A percentile compares a stretch with the other conserved stretches of the same genome.
Conservation (phyloP, 495 filamentous ascomycete species). For the Articulospora tetracladia region DNA sequence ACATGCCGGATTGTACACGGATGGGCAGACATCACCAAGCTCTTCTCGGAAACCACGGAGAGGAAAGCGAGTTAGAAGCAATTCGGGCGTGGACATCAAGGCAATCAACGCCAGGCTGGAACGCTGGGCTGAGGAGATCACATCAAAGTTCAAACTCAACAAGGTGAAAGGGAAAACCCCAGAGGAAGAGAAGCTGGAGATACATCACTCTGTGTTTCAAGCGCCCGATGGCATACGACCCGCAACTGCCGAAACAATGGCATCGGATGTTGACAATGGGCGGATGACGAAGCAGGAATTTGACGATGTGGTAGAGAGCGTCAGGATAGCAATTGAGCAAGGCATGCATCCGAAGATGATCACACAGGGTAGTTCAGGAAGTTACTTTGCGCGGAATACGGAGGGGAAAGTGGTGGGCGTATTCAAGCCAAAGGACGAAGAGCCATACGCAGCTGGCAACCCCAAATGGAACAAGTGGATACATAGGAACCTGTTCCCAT, state of each 20-base stretch:
- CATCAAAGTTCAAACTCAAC: conserved; percentile 89
- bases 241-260: conserved; percentile 69
- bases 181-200: conserved; percentile 87
- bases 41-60: conserved; percentile 36
- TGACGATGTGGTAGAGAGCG: conserved; percentile 86
- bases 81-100: conserved; percentile 93
- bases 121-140: conserved; percentile 97
- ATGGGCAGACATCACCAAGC: conserved; percentile 26
- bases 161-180: conserved; percentile 67
- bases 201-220: conserved; percentile 95
- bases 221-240: conserved; percentile 80
- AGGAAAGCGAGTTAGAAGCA: conserved; percentile 58
- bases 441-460: conserved; percentile 89
- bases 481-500: conserved; percentile 91
- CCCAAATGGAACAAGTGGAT: conserved; percentile 97
- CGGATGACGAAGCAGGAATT: conserved; percentile 76
- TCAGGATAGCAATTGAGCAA: conserved; percentile 82
- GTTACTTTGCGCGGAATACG: conserved; percentile 91
- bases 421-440: conserved; percentile 99
- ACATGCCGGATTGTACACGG: conserved; percentile 55
- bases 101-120: conserved; percentile 97
- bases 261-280: conserved; percentile 37
- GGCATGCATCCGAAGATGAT: conserved; percentile 95
- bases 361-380: conserved; percentile 92
- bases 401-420: conserved; percentile 94